Conservation (phyloP, 164 flowering plant species). For the Pachysandra terminalis region DNA sequence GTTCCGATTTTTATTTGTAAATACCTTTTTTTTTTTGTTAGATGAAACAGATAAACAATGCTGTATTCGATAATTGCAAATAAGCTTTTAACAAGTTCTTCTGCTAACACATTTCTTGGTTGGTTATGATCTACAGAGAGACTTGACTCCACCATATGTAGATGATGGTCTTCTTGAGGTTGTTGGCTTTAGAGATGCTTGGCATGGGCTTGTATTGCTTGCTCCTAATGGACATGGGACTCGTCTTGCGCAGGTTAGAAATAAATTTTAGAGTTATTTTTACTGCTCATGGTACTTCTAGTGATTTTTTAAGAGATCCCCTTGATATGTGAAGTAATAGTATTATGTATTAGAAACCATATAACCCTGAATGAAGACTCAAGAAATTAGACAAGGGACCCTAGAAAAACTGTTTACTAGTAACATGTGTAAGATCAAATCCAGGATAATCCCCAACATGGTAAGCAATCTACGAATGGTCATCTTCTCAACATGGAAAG, state of each 20-base stretch:
- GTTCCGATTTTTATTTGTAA: conserved; percentile 23
- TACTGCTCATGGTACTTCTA: neutral
- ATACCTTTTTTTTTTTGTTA: neutral
- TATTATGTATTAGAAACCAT: neutral
- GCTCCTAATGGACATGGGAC: conserved; percentile 92
- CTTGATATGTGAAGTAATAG: neutral
- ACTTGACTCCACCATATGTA: conserved; percentile 75
- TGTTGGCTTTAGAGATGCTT: conserved; percentile 87
- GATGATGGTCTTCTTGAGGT: conserved; percentile 87
- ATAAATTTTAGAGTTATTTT: neutral
- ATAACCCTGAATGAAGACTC: neutral
- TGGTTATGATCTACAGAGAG: conserved; percentile 44
- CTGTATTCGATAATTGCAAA: neutral
- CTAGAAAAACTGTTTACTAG: neutral
- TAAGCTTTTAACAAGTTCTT: neutral
- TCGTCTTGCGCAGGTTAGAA: conserved; percentile 86
- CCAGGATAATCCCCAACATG: too few relatives aligned
- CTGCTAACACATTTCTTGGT: conserved; percentile 1
- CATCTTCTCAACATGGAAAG: too few relatives aligned
- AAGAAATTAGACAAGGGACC: neutral
- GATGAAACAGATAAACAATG: neutral
- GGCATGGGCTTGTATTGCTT: conserved; percentile 87
- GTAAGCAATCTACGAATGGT: too few relatives aligned
- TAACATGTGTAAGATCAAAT: too few relatives aligned
- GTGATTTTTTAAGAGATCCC: neutral